Percentiles rank a stretch among this genome's conserved stretches.
Evolutionary conservation across 2,329 filamentous ascomycete genomes (phyloP).

Genomic region (Ceratocystis smalleyi): DNA sequence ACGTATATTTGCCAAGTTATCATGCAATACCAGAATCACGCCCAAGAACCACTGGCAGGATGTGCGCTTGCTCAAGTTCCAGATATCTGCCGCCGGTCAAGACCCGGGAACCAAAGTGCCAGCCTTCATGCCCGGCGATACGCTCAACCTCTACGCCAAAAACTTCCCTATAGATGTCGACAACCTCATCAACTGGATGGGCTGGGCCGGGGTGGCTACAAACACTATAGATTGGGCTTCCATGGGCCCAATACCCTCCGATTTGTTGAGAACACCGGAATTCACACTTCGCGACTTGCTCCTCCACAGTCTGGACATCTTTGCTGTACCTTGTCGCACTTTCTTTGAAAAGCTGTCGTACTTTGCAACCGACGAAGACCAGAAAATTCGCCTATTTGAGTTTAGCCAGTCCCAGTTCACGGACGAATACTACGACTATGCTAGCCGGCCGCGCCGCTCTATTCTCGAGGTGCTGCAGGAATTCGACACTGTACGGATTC

Average conservation of each 20-base stretch:
- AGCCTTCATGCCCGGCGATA: conserved; percentile 54
- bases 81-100: conserved; percentile 22
- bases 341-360: conserved; percentile 70
- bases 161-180: conserved; percentile 75
- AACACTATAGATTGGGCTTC: conserved; percentile 34
- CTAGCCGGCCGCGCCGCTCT: conserved; percentile 72
- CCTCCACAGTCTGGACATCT: conserved; percentile 74
- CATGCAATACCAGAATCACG: conserved; percentile 58
- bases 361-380: conserved; percentile 55
- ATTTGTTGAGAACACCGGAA: not conserved
- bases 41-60: conserved; percentile 77
- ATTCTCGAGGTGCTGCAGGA: conserved; percentile 88
- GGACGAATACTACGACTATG: conserved; percentile 93
- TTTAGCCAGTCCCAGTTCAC: conserved; percentile 65
- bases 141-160: conserved; percentile 68
- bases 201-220: conserved; percentile 62
- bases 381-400: conserved; percentile 68
- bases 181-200: conserved; percentile 60
- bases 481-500: conserved; percentile 70
- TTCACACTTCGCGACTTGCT: conserved; percentile 60
- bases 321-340: conserved; percentile 68
- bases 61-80: conserved; percentile 62
- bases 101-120: conserved; percentile 18
- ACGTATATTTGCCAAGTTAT: conserved; percentile 33
- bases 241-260: conserved; percentile 6